Evolutionary conservation across 2,329 filamentous ascomycete species (phyloP), one percentile per base, ranked within the genome.

Genomic region (Fusarium anguioides): DNA sequence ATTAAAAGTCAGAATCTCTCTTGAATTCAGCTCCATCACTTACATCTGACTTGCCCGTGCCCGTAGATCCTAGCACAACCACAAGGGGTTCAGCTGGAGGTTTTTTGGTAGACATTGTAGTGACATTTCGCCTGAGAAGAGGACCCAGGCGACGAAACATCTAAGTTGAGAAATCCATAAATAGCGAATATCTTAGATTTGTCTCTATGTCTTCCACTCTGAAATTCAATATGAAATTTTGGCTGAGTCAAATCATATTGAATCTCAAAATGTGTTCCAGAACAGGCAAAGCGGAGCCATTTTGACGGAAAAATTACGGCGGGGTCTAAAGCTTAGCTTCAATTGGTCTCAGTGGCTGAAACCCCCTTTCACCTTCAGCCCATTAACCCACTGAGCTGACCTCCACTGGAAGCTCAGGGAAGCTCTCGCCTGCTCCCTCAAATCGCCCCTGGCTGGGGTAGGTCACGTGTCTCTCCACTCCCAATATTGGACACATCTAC

Each of bases 31-130:
- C 18, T 27, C 31, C 15, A 20, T 12, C 47, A 56, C 81, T 74
- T 83, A 96, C 93, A 82, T 96, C 91, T 36, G 94, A 97, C 80
- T 97, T 97, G 64, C 95, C 95, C 2, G 94, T 97, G 58, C 94
- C 95, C 11, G 95, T 98, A 45, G 94, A 92, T 70, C 95, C 95
- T 46, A 97, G 84, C 62, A 98, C 86, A 46, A 93, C 89, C 72
- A 98, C 84, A 65, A 97, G 81, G 23, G 93, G 91, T 73, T 84
- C 75, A 47, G 75, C 72, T 18, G 84, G 84, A 55, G 77, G 72
- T 64, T 69, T 76, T 57, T 57, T 63, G 53, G 73, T 53, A 41
- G 79, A 71, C 81, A 85, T 85, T 68, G 71, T 75, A 56, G 75
- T 68, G 64, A 75, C 76, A 80, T 78, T 72, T 56, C 77, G 77